Evolutionary conservation across 495 filamentous ascomycete genomes (phyloP).

Genomic region (Xylaria longipes): DNA sequence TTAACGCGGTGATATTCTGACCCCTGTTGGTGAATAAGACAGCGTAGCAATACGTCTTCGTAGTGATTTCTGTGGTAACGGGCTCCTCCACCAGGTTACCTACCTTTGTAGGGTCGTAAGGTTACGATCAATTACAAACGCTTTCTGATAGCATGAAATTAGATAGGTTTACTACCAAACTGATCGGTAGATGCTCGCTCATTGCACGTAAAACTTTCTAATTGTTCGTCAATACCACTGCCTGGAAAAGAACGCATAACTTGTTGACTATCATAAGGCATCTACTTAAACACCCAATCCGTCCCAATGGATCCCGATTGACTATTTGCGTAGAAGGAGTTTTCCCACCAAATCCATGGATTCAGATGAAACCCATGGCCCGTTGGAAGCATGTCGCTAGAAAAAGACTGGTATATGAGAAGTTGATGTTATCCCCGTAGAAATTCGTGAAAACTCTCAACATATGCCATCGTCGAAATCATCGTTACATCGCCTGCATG

Average conservation of each 20-base stretch:
- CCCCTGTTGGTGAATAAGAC: too few species aligned
- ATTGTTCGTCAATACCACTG: neutral
- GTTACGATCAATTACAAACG: neutral
- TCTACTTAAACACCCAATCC: neutral
- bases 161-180: neutral
- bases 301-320: neutral
- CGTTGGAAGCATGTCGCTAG: neutral
- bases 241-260: conserved; percentile 17
- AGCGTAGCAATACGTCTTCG: neutral
- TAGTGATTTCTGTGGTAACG: neutral
- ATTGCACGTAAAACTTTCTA: neutral
- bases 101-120: neutral
- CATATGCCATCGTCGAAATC: neutral
- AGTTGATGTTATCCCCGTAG: neutral
- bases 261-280: conserved; percentile 1
- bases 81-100: neutral
- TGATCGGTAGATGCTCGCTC: neutral
- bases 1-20: neutral
- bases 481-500: neutral
- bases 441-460: neutral
- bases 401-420: neutral
- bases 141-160: neutral
- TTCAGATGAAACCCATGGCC: neutral
- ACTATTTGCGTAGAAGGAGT: neutral
- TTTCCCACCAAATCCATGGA: neutral